Conservation (phyloP, 768 basidiomycete genomes). For the Tylopilus felleus region DNA sequence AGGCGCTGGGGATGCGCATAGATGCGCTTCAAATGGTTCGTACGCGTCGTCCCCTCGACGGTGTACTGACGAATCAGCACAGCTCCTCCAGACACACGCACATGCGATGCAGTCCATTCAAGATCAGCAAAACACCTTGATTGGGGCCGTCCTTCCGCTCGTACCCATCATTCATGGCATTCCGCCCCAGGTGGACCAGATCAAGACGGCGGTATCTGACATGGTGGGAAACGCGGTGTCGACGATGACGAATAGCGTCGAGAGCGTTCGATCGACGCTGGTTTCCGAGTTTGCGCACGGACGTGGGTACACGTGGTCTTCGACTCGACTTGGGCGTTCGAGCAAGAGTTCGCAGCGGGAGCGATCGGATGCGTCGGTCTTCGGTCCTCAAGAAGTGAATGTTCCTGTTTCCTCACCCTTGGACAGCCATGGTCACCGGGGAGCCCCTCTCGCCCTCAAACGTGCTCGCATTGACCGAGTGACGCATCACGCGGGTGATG, state of each 20-base stretch:
- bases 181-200: conserved; percentile 47
- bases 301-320: not conserved
- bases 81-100: conserved; percentile 48
- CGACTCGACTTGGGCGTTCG: conserved; percentile 5
- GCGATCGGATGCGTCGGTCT: not conserved
- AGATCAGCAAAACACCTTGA: conserved; percentile 23
- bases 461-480: conserved; percentile 13
- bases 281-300: conserved; percentile 1
- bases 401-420: conserved; percentile 10
- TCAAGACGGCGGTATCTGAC: conserved; percentile 18
- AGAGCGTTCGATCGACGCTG: conserved; percentile 12
- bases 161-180: conserved; percentile 59
- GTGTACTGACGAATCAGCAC: conserved; percentile 30
- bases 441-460: conserved; percentile 1
- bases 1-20: conserved; percentile 50
- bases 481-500: not conserved
- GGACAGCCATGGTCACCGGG: not conserved
- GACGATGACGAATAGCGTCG: conserved; percentile 14
- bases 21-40: conserved; percentile 53
- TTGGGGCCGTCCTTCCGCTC: conserved; percentile 55
- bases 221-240: conserved; percentile 18
- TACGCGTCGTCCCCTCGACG: not conserved
- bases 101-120: conserved; percentile 58
- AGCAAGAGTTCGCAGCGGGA: not conserved
- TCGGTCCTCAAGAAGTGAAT: not conserved